Percentiles rank a stretch among this genome's conserved stretches.
Evolutionary conservation across 306 rosid species (phyloP).

Genomic region (Medicago arabica): DNA sequence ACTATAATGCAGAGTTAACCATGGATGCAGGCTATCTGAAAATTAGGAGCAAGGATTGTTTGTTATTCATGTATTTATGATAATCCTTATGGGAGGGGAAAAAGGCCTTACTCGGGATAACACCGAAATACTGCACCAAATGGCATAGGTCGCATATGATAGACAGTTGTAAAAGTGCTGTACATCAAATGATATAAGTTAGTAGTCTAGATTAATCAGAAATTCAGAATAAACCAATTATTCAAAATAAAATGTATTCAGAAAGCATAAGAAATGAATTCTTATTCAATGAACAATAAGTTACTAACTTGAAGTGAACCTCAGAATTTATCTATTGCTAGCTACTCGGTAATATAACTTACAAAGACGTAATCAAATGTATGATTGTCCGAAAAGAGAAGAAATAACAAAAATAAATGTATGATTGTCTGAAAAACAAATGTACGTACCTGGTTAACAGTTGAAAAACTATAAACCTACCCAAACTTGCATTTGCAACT

Average conservation of each 20-base stretch:
- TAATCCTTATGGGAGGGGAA: not conserved
- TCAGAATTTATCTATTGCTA: conserved; percentile 4
- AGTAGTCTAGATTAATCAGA: conserved; percentile 34
- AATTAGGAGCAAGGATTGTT: conserved; percentile 17
- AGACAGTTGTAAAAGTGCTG: conserved; percentile 86
- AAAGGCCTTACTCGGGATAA: conserved; percentile 82
- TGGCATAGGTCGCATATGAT: conserved; percentile 92
- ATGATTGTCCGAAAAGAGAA: too few relatives aligned
- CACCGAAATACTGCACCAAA: conserved; percentile 90
- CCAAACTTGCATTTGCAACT: not conserved
- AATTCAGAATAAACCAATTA: conserved; percentile 34
- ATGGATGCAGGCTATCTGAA: conserved; percentile 22
- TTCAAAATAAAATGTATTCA: conserved; percentile 24
- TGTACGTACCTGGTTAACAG: not conserved
- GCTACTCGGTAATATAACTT: conserved; percentile 1
- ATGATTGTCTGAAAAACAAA: conserved; percentile 12
- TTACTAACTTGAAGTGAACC: conserved; percentile 6
- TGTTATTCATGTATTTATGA: not conserved
- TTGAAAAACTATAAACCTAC: not conserved
- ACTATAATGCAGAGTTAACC: conserved; percentile 8
- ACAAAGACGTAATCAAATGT: not conserved
- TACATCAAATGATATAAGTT: conserved; percentile 38
- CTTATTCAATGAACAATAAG: conserved; percentile 17
- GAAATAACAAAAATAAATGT: too few relatives aligned
- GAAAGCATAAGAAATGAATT: conserved; percentile 31